These are phyloP conservation scores for Jatropha multifida DNA, from an alignment of 441 rosid species.

Conservation along the genomic window DNA sequence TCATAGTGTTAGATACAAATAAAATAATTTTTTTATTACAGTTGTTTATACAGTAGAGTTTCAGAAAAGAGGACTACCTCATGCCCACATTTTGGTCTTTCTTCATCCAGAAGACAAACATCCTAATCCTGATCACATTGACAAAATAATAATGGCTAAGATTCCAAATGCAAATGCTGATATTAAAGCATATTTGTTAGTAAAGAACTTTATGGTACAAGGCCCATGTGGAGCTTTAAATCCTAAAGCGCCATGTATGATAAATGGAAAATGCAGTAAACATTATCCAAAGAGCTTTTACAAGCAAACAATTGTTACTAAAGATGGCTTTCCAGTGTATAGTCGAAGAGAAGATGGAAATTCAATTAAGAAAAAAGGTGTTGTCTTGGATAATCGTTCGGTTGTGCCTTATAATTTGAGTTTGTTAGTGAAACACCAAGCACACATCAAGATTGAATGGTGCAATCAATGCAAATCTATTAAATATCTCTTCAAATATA, in stretches of 20 bases:
- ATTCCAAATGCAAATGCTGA: too few relatives aligned
- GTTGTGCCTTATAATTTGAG: neutral
- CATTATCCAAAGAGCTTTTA: slow-evolving; percentile 5
- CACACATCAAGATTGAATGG: neutral
- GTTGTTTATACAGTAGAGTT: neutral
- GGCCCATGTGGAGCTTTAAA: neutral
- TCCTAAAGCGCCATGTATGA: neutral
- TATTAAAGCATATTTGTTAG: too few relatives aligned
- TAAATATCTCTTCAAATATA: neutral
- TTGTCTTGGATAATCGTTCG: neutral
- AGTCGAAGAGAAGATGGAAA: neutral
- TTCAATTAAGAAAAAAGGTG: neutral
- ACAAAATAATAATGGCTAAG: neutral
- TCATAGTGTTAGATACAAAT: too few relatives aligned
- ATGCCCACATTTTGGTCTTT: neutral
- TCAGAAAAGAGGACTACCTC: neutral
- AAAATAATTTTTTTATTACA: neutral
- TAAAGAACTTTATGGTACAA: neutral
- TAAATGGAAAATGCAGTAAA: neutral
- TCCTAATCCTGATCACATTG: neutral
- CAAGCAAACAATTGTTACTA: neutral
- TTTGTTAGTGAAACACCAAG: neutral
- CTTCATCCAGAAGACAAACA: neutral
- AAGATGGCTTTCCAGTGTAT: slow-evolving; percentile 14
- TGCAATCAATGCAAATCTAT: neutral